Evolutionary conservation across 1,284 basidiomycete genomes (phyloP), one percentile per base, ranked within the genome.

Genomic region (Papiliotrema nemorosa): DNA sequence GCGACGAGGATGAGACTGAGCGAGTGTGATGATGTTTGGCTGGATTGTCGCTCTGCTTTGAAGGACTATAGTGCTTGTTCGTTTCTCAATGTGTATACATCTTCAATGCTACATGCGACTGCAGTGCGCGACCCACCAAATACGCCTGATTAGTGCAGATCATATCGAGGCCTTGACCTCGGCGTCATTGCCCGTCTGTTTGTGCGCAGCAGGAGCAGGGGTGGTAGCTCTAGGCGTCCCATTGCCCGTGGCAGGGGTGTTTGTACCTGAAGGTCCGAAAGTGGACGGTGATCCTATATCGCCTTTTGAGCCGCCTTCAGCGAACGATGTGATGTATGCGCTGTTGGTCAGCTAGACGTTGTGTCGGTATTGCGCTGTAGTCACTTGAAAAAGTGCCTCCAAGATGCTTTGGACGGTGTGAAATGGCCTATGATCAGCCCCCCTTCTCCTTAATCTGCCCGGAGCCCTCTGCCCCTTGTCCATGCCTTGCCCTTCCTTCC

Each of bases 331-430:
- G 46, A 75, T 73, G 54, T 74, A 76, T 4, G 70, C 73, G 47
- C 70, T 73, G 48, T 14, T 18, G n/a, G 16, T 47, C 29, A 47
- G 21, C 27, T 26, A 24, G 33, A 14, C 29, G 14, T 5, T 33
- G 16, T 43, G 18, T 21, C n/a, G 12, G 13, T 46, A 6, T 33
- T 21, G 41, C 50, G 16, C 16, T 33, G 7, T 21, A 62, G 70
- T 49, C 43, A 74, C 68, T 69, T 66, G 54, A 75, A 66, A 58
- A 75, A 76, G 55, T 73, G 69, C 41, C 72, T 54, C 73, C 70
- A 76, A 24, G 60, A 66, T 10, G 70, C 69, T 61, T 75, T 73
- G 43, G 68, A 65, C 22, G 72, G 69, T 38, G 70, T 70, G 44
- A 71, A 72, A 49, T 71, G 74, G 9, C 71, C 66, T 64, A 40